A percentile compares a stretch with the other conserved stretches of the same genome.
Evolutionary conservation across 179 eudicot species (phyloP).

Genomic region (Vitellaria paradoxa): DNA sequence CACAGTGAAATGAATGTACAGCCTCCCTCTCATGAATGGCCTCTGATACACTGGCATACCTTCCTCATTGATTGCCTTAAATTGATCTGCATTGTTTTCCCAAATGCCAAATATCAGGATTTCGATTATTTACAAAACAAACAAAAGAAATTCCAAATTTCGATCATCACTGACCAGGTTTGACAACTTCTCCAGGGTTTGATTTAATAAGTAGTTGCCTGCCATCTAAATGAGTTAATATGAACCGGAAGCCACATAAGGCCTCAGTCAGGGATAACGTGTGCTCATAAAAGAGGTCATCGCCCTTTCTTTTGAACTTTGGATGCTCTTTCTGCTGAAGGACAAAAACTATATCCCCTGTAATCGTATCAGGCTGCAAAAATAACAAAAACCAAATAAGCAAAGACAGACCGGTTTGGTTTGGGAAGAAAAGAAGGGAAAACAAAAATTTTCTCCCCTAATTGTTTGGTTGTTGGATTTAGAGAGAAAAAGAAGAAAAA

Average conservation of each 20-base stretch:
- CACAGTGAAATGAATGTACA: constrained; percentile 54
- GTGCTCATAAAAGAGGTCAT: constrained; percentile 55
- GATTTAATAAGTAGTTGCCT: constrained; percentile 54
- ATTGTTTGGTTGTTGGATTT: too few relatives aligned
- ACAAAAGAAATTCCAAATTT: too few relatives aligned
- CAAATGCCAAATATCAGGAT: background rate
- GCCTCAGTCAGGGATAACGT: constrained; percentile 52
- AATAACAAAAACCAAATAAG: background rate
- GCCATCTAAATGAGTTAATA: constrained; percentile 50
- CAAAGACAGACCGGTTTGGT: background rate
- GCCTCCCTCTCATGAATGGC: constrained; percentile 61
- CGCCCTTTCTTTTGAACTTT: constrained; percentile 58
- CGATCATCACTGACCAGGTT: constrained; percentile 39
- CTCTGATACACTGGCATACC: constrained; percentile 68
- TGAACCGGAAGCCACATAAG: constrained; percentile 50
- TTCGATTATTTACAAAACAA: too few relatives aligned
- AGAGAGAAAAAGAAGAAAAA: background rate
- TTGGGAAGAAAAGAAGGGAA: too few relatives aligned
- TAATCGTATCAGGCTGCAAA: constrained; percentile 51
- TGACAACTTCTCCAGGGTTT: constrained; percentile 51
- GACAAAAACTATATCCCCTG: constrained; percentile 50
- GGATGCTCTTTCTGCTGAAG: constrained; percentile 62
- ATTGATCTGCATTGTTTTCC: constrained; percentile 34
- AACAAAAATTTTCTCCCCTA: too few relatives aligned
- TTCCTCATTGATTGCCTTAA: constrained; percentile 63